These are phyloP conservation scores for Colletotrichum paranaense DNA, from an alignment of 2,329 filamentous ascomycete species.

Conservation along the genomic window DNA sequence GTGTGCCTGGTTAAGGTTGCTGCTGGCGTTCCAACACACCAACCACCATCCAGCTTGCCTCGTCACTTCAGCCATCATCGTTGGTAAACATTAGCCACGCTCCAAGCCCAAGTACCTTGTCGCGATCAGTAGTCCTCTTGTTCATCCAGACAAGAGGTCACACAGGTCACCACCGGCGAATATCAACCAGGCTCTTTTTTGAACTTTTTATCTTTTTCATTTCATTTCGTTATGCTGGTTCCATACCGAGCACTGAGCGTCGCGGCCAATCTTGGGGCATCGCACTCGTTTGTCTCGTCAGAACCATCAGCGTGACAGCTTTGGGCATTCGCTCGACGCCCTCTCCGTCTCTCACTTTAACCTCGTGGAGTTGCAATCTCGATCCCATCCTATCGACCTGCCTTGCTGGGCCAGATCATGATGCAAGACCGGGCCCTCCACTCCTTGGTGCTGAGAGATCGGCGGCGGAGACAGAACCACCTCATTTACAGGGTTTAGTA, in stretches of 20 bases:
- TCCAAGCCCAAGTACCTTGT: not conserved
- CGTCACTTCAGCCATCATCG: constrained; percentile 4
- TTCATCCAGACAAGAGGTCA: constrained; percentile 10
- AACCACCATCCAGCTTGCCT: not conserved
- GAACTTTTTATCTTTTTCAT: constrained; percentile 25
- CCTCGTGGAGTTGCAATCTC: constrained; percentile 70
- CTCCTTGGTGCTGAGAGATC: constrained; percentile 76
- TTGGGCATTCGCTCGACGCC: constrained; percentile 71
- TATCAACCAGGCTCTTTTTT: not conserved
- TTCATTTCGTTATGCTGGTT: constrained; percentile 28
- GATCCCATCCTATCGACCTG: constrained; percentile 34
- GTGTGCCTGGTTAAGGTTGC: constrained; percentile 28
- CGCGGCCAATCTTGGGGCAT: constrained; percentile 22
- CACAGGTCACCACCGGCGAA: constrained; percentile 26
- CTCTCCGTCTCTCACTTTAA: constrained; percentile 75
- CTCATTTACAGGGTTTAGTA: constrained; percentile 56
- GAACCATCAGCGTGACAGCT: constrained; percentile 44
- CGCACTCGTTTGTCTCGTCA: constrained; percentile 32
- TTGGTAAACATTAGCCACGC: constrained; percentile 18
- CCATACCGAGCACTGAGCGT: constrained; percentile 28
- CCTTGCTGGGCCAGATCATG: constrained; percentile 23
- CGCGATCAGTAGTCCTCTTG: not conserved
- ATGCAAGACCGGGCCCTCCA: constrained; percentile 58
- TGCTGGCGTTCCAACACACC: constrained; percentile 19
- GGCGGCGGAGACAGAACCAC: constrained; percentile 72